These are phyloP conservation scores for Fagopyrum esculentum DNA, from an alignment of 148 eudicot species.

Conservation along the genomic window DNA sequence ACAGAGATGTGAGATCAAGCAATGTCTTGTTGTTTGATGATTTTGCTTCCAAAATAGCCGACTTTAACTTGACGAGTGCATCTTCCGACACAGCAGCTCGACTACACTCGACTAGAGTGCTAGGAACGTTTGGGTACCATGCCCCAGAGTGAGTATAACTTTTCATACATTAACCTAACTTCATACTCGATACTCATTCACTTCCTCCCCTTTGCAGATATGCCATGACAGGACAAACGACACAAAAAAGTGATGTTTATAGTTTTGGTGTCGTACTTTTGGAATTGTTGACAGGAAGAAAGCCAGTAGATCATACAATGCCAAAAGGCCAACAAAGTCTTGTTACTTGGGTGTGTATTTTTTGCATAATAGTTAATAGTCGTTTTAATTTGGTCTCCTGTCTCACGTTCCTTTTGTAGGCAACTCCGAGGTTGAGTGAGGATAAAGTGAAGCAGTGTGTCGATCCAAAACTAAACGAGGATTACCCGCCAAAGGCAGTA, in stretches of 20 bases:
- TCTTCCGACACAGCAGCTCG: constrained; percentile 73
- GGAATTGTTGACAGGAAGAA: constrained; percentile 91
- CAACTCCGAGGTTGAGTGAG: constrained; percentile 91
- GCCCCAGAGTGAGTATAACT: constrained; percentile 52
- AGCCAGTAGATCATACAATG: constrained; percentile 96
- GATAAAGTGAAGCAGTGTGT: constrained; percentile 96
- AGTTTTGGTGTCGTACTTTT: constrained; percentile 96
- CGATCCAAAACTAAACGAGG: constrained; percentile 78
- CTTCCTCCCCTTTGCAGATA: constrained; percentile 35
- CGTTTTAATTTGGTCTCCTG: neutral
- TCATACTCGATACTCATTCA: too few relatives aligned
- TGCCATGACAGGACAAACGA: constrained; percentile 97
- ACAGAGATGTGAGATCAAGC: constrained; percentile 72
- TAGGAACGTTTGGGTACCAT: constrained; percentile 80
- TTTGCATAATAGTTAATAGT: neutral
- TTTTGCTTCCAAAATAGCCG: constrained; percentile 55
- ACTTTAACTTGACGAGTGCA: constrained; percentile 57
- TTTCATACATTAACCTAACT: too few relatives aligned
- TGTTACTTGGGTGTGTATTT: constrained; percentile 70
- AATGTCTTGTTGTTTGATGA: constrained; percentile 65
- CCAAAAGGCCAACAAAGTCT: constrained; percentile 96
- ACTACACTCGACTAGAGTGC: constrained; percentile 69
- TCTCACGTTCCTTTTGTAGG: constrained; percentile 19
- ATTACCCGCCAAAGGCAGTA: constrained; percentile 82
- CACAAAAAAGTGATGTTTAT: constrained; percentile 92